Conservation (phyloP, 306 rosid species). For the Benincasa hispida region DNA sequence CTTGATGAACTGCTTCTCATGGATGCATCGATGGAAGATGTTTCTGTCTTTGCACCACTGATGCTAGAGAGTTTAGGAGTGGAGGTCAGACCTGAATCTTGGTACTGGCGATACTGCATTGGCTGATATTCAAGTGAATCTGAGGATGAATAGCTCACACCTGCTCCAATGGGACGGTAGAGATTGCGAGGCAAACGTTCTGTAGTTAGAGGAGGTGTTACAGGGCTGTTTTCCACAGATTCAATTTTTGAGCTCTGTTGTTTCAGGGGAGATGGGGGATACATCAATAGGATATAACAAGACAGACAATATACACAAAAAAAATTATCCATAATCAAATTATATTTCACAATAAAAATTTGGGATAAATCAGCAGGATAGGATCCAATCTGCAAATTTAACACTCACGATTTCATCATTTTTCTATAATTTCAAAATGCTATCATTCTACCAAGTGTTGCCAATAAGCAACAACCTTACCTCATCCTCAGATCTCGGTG, state of each 20-base stretch:
- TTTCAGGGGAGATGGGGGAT: not conserved
- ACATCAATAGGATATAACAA: not conserved
- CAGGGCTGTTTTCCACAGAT: constrained; percentile 74
- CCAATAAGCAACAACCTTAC: constrained; percentile 25
- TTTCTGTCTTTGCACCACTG: constrained; percentile 51
- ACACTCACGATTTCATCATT: not conserved
- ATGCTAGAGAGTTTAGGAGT: constrained; percentile 68
- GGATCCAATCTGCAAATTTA: not conserved
- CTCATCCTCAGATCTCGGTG: constrained; percentile 89
- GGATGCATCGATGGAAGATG: constrained; percentile 78
- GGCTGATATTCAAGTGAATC: constrained; percentile 70
- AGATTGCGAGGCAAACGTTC: constrained; percentile 56
- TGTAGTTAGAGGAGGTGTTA: constrained; percentile 73
- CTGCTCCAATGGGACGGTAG: constrained; percentile 34
- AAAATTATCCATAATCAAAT: not conserved
- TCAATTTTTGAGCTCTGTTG: constrained; percentile 73
- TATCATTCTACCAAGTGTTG: not conserved
- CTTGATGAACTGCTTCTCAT: constrained; percentile 74
- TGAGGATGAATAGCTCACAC: constrained; percentile 80
- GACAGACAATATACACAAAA: not conserved
- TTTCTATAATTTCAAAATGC: not conserved
- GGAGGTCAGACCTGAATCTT: constrained; percentile 48
- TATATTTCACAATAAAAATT: not conserved
- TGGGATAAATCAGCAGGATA: not conserved
- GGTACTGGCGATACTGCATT: constrained; percentile 43